A percentile compares a stretch with the other conserved stretches of the same genome.
phyloP scores from a whole-genome alignment of 2,329 filamentous ascomycete species.

The Pseudopithomyces maydicus region DNA sequence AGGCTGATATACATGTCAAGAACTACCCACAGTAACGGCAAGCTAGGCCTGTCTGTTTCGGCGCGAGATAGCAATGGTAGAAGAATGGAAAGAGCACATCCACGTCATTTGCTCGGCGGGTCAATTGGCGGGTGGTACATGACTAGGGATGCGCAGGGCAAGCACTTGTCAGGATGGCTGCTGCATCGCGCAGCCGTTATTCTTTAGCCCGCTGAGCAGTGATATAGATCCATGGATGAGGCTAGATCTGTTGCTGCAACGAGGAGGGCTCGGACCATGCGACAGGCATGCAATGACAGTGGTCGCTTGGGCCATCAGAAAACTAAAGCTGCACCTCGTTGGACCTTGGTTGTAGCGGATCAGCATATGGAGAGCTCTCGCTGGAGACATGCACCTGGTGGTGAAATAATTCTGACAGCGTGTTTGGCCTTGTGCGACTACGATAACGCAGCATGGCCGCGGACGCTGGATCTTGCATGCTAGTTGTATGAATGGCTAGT shows the following conservation, averaged over 20 bases:
- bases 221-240: slow-evolving; percentile 26
- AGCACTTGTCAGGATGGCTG: slow-evolving; percentile 32
- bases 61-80: slow-evolving; percentile 41
- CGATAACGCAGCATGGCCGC: slow-evolving; percentile 43
- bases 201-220: slow-evolving; percentile 41
- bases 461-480: slow-evolving; percentile 13
- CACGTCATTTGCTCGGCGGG: slow-evolving; percentile 47
- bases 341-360: slow-evolving; percentile 39
- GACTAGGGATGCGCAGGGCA: slow-evolving; percentile 36
- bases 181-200: slow-evolving; percentile 37
- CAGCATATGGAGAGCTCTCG: slow-evolving; percentile 30
- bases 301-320: slow-evolving; percentile 4
- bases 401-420: slow-evolving; percentile 30
- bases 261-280: slow-evolving; percentile 13
- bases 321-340: slow-evolving; percentile 13
- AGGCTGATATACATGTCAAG: slow-evolving; percentile 45
- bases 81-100: slow-evolving; percentile 32
- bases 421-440: slow-evolving; percentile 35
- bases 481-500: slow-evolving; percentile 20
- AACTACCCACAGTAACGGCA: slow-evolving; percentile 32
- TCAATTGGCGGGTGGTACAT: slow-evolving; percentile 44
- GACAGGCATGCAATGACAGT: slow-evolving; percentile 17
- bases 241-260: slow-evolving; percentile 41
- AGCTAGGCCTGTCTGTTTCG: slow-evolving; percentile 33
- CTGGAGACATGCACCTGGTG: slow-evolving; percentile 24